Base-by-base conservation (phyloP, 163 green algal species). In the Chlamydomonas reinhardtii region DNA sequence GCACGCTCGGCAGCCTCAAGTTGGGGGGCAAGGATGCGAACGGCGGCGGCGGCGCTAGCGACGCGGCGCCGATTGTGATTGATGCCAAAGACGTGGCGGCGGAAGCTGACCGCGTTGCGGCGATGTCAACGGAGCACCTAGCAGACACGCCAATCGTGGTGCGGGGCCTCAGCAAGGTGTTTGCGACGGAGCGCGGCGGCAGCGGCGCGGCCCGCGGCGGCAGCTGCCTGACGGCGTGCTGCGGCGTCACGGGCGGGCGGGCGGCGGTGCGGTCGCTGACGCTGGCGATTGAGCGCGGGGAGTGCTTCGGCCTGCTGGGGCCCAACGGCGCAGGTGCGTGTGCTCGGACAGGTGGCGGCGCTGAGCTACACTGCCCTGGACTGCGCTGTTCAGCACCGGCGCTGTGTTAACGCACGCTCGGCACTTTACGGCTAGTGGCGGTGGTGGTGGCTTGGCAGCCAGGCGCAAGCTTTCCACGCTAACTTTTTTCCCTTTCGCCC, bases 251-350 rank as follows among this genome's bases (percentile, higher is more conserved):
- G 69, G 35, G 62, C 27, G 37, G 76, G 32, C 94, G 97, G 87
- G 83, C 95, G 22, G 97, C 97, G 43, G 97, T 99, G 65, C 82
- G 89, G 35, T 85, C 62, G 9, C 84, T 99, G 31, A 96, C 91
- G 19, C 84, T 99, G 83, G 94, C 87, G 52, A 94, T 99, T 34
- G 70, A 92, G 61, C 89, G 90, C 0, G 95, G 97, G 22, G 96
- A 99, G 88, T 97, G 95, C 89, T 98, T 99, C 75, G 97, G 96
- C 15, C 92, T 98, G 76, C 91, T 98, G 48, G 95, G 93, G 54
- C 75, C 82, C 32, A 90, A 89, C 32, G 91, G 92, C 94, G 82
- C 92, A 95, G 97, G 97, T 84, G 48, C 78, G 74, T 54, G 61
- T 17, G 48, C 1, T 5, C 8, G 39, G 39, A 5, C 5, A 48